A percentile compares a stretch with the other conserved stretches of the same genome.
These are phyloP conservation scores for Limnomonas spitsbergensis DNA, from an alignment of 139 green algal species.

Conservation along the genomic window DNA sequence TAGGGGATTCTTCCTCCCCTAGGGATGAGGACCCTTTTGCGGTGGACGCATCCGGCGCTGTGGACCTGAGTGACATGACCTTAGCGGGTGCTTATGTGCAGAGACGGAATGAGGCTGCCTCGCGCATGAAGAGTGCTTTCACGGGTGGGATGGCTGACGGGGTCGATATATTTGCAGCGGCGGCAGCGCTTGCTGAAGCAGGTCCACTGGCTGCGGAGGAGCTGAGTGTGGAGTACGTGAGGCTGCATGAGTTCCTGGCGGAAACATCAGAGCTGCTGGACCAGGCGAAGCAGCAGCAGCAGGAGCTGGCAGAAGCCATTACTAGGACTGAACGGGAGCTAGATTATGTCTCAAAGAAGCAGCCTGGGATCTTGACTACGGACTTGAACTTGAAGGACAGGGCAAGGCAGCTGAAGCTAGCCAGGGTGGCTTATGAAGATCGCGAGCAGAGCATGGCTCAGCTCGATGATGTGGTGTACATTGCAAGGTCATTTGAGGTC, in stretches of 20 bases:
- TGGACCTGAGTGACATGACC: background rate
- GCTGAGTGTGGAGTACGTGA: conserved; percentile 25
- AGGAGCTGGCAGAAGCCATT: conserved; percentile 16
- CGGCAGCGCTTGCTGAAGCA: conserved; percentile 9
- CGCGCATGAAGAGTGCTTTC: conserved; percentile 26
- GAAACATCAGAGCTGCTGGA: conserved; percentile 24
- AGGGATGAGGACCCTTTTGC: background rate
- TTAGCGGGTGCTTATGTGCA: background rate
- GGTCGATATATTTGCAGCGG: conserved; percentile 35
- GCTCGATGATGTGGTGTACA: conserved; percentile 25
- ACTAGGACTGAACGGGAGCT: conserved; percentile 6
- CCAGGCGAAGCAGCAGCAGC: conserved; percentile 17
- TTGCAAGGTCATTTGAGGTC: conserved; percentile 18
- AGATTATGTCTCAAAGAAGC: conserved; percentile 3
- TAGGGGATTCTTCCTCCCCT: conserved; percentile 13
- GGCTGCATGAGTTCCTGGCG: conserved; percentile 21
- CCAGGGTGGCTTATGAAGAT: conserved; percentile 9
- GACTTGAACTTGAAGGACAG: background rate
- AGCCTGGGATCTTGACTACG: background rate
- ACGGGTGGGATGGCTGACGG: conserved; percentile 18
- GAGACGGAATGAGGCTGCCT: background rate
- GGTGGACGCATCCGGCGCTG: background rate
- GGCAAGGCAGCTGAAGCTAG: conserved; percentile 26
- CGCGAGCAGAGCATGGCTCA: conserved; percentile 14
- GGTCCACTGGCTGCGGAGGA: conserved; percentile 18